phyloP scores from a whole-genome alignment of 306 rosid species.

The Quillaja saponaria region DNA sequence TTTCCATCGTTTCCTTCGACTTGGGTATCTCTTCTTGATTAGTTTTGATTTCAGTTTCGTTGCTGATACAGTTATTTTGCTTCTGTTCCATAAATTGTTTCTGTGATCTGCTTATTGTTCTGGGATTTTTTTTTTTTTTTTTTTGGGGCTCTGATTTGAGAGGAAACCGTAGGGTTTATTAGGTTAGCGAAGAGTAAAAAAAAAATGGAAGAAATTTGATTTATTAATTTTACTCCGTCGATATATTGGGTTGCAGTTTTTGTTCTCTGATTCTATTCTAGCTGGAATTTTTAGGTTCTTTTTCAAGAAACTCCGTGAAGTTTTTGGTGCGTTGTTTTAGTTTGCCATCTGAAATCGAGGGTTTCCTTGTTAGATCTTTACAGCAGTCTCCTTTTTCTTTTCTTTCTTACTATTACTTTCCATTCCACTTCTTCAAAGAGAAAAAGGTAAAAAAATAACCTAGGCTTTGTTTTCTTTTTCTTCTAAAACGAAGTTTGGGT shows the following conservation, averaged over 20 bases:
- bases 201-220: slow-evolving; percentile 23
- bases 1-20: slow-evolving; percentile 26
- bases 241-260: slow-evolving; percentile 40
- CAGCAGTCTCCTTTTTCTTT: background rate
- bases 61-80: slow-evolving; percentile 1
- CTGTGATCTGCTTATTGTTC: slow-evolving; percentile 22
- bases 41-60: background rate
- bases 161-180: slow-evolving; percentile 29
- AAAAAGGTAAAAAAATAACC: background rate
- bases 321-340: slow-evolving; percentile 97
- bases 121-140: background rate
- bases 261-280: slow-evolving; percentile 27
- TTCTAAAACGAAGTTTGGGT: slow-evolving; percentile 30
- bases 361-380: slow-evolving; percentile 68
- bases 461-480: slow-evolving; percentile 12
- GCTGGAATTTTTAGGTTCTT: slow-evolving; percentile 40
- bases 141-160: background rate
- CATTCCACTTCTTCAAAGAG: background rate
- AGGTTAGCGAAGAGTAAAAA: slow-evolving; percentile 26
- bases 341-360: slow-evolving; percentile 91
- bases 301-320: slow-evolving; percentile 75
- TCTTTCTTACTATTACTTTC: background rate
- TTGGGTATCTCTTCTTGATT: slow-evolving; percentile 27
- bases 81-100: background rate
- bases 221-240: slow-evolving; percentile 39